These are phyloP conservation scores for Cystofilobasidium bisporidii DNA, from an alignment of 768 basidiomycete species.

Conservation along the genomic window DNA sequence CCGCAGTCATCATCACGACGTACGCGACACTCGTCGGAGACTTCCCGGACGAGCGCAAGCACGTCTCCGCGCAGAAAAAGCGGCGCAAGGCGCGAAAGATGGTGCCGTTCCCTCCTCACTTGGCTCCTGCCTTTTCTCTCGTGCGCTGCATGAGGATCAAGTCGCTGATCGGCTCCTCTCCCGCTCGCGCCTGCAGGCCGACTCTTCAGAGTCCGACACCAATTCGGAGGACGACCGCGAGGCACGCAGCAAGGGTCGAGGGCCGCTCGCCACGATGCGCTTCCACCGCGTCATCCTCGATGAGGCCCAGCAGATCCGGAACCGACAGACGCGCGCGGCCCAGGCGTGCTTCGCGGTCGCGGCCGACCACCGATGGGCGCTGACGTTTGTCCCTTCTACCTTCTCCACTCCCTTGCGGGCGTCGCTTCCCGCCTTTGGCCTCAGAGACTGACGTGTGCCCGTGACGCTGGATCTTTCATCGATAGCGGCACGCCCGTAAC, in stretches of 20 bases:
- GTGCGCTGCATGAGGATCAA: not conserved
- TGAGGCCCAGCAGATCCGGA: conserved; percentile 50
- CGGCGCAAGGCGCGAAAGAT: conserved; percentile 41
- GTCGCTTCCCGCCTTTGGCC: not conserved
- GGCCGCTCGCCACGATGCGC: conserved; percentile 51
- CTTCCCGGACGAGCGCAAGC: conserved; percentile 31
- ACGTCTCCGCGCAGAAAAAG: conserved; percentile 35
- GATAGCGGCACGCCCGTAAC: conserved; percentile 50
- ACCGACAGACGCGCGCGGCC: conserved; percentile 27
- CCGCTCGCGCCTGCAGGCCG: no score
- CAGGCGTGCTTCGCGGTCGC: conserved; percentile 48
- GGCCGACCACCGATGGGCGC: conserved; percentile 54
- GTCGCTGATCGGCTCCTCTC: conserved; percentile 20
- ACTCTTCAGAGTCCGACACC: not conserved
- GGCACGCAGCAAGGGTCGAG: conserved; percentile 44
- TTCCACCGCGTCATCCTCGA: conserved; percentile 63
- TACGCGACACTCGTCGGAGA: conserved; percentile 50
- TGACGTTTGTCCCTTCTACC: conserved; percentile 40
- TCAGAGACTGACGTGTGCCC: not conserved
- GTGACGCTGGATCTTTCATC: no score
- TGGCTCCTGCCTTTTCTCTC: not conserved
- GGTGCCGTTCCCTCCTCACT: not conserved
- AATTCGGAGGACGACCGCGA: not conserved
- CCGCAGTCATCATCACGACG: conserved; percentile 51
- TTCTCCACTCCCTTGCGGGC: not conserved